These are phyloP conservation scores for Mucor saturninus DNA, from an alignment of 371 early-diverging fungal genomes.

Conservation along the genomic window DNA sequence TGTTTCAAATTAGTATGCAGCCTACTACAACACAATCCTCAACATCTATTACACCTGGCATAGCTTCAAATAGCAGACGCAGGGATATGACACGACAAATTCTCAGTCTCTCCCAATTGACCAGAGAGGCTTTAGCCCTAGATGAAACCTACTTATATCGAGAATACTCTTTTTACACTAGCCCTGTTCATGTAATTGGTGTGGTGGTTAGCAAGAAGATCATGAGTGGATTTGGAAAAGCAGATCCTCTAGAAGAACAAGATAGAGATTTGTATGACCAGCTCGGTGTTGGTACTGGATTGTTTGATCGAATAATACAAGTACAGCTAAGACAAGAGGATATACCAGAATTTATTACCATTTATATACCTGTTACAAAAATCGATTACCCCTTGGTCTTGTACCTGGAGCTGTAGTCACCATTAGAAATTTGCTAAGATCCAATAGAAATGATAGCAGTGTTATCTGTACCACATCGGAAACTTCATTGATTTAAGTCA, in stretches of 20 bases:
- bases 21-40: too few species aligned
- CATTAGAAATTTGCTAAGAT: constrained; percentile 24
- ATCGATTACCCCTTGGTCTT: constrained; percentile 33
- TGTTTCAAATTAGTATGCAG: too few species aligned
- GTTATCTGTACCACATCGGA: background rate
- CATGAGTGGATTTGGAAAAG: background rate
- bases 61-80: too few species aligned
- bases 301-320: constrained; percentile 8
- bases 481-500: background rate
- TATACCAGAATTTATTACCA: constrained; percentile 29
- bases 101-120: too few species aligned
- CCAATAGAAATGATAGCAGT: constrained; percentile 2
- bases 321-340: constrained; percentile 34
- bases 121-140: too few species aligned
- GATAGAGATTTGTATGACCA: background rate
- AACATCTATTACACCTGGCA: too few species aligned
- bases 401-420: constrained; percentile 31
- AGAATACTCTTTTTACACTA: too few species aligned
- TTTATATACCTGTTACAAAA: constrained; percentile 29
- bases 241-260: background rate
- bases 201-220: background rate
- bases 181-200: background rate
- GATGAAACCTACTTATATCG: too few species aligned
- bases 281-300: background rate
- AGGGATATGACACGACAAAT: too few species aligned